These are phyloP conservation scores for Colletotrichum sidae DNA, from an alignment of 2,329 filamentous ascomycete genomes.

Conservation along the genomic window DNA sequence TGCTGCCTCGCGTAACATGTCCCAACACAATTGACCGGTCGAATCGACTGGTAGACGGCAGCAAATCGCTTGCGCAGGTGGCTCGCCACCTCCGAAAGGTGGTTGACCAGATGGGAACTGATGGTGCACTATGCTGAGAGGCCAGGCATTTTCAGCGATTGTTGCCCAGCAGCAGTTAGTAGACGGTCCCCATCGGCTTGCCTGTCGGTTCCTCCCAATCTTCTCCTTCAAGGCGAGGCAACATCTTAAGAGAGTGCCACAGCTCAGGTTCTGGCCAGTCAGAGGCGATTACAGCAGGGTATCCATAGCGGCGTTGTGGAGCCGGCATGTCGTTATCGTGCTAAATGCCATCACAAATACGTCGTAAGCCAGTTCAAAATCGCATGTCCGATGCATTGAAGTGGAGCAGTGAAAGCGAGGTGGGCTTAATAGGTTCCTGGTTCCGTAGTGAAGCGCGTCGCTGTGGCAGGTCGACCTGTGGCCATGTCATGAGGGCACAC, in stretches of 20 bases:
- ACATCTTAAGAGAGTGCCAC: slow-evolving; percentile 12
- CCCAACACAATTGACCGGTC: slow-evolving; percentile 27
- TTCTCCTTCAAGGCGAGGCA: slow-evolving; percentile 13
- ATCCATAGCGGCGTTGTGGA: slow-evolving; percentile 21
- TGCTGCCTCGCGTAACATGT: not conserved
- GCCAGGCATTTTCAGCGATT: slow-evolving; percentile 23
- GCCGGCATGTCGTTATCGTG: slow-evolving; percentile 31
- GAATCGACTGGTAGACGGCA: slow-evolving; percentile 10
- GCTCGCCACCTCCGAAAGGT: slow-evolving; percentile 22
- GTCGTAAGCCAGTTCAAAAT: slow-evolving; percentile 29
- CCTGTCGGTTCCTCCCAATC: slow-evolving; percentile 12
- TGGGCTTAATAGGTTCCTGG: not conserved
- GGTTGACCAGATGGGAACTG: slow-evolving; percentile 2
- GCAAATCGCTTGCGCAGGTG: not conserved
- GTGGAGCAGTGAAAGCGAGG: slow-evolving; percentile 14
- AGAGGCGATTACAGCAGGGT: slow-evolving; percentile 20
- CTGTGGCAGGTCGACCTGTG: too few species aligned
- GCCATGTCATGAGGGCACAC: too few species aligned
- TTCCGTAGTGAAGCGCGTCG: not conserved
- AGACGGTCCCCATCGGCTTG: slow-evolving; percentile 15
- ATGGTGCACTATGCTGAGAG: slow-evolving; percentile 26
- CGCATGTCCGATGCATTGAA: slow-evolving; percentile 30
- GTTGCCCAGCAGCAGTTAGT: slow-evolving; percentile 1
- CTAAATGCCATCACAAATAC: slow-evolving; percentile 35
- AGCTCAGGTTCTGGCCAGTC: slow-evolving; percentile 22